These are phyloP conservation scores for Heliamphora pulchella DNA, from an alignment of 179 eudicot genomes.

Conservation along the genomic window DNA sequence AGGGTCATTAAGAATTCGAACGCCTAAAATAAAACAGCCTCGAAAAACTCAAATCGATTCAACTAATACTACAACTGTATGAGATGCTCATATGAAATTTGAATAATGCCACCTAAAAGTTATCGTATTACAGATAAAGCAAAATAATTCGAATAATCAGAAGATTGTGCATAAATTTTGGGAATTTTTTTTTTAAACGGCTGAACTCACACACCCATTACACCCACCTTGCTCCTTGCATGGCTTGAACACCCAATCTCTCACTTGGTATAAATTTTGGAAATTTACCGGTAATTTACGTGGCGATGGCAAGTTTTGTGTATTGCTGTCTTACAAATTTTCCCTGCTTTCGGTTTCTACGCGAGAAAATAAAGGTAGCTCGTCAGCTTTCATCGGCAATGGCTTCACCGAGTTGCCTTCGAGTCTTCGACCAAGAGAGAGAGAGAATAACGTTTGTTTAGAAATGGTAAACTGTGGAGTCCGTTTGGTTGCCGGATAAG, in stretches of 20 bases:
- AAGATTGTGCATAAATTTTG: neutral
- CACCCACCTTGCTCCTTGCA: too few species aligned
- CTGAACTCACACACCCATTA: too few species aligned
- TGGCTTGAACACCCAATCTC: too few species aligned
- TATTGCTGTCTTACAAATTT: neutral
- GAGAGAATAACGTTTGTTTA: too few species aligned
- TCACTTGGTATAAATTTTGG: neutral
- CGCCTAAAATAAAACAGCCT: neutral
- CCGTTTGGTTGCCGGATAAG: too few species aligned
- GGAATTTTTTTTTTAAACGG: neutral
- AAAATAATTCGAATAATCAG: neutral
- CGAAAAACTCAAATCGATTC: slow-evolving; percentile 9
- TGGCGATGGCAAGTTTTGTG: neutral
- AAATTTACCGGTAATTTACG: slow-evolving; percentile 10
- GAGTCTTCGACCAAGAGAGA: neutral
- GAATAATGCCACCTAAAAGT: neutral
- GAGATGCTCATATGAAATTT: neutral
- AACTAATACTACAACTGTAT: neutral
- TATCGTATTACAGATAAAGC: neutral
- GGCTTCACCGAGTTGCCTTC: slow-evolving; percentile 7
- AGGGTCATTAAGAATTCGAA: neutral
- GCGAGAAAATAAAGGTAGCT: slow-evolving; percentile 10
- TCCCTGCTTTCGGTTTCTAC: neutral
- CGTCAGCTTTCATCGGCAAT: slow-evolving; percentile 11
- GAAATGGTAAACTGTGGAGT: too few species aligned